Evolutionary conservation across 2,329 filamentous ascomycete genomes (phyloP).

Genomic region (Diaporthe caulivora): DNA sequence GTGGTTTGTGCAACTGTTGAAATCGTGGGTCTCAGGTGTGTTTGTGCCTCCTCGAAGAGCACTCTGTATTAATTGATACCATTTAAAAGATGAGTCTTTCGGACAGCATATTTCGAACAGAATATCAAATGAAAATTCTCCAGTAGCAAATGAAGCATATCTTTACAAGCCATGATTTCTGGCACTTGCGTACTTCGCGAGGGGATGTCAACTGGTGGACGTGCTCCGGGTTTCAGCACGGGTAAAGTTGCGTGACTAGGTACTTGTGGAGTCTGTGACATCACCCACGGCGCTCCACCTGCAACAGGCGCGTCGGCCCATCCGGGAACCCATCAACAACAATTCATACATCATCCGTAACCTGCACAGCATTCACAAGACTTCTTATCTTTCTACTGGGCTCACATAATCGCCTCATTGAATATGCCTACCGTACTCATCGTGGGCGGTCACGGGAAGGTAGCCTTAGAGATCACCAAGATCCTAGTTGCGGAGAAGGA

Average conservation of each 20-base stretch:
- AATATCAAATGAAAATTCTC: too few species aligned
- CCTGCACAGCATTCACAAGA: background rate
- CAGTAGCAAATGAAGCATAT: background rate
- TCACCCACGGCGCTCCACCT: conserved; percentile 1
- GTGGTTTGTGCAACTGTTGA: too few species aligned
- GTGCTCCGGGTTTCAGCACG: background rate
- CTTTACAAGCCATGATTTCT: accelerated
- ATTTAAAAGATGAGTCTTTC: too few species aligned
- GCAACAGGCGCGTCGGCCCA: background rate
- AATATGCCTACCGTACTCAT: conserved; percentile 34
- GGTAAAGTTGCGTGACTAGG: background rate
- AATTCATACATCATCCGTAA: too few species aligned
- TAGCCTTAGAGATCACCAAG: conserved; percentile 36
- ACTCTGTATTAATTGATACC: too few species aligned
- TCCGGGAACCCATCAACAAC: background rate
- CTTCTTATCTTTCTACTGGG: too few species aligned
- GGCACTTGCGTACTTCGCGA: accelerated
- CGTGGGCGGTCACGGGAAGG: conserved; percentile 37
- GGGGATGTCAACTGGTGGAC: too few species aligned
- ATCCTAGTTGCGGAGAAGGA: conserved; percentile 31
- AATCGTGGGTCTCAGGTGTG: too few species aligned
- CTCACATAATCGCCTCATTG: background rate
- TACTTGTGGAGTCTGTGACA: conserved; percentile 25
- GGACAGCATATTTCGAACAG: too few species aligned
- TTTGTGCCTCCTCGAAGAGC: too few species aligned